Conservation (phyloP, 495 filamentous ascomycete genomes). For the Aspergillus nanangensis region DNA sequence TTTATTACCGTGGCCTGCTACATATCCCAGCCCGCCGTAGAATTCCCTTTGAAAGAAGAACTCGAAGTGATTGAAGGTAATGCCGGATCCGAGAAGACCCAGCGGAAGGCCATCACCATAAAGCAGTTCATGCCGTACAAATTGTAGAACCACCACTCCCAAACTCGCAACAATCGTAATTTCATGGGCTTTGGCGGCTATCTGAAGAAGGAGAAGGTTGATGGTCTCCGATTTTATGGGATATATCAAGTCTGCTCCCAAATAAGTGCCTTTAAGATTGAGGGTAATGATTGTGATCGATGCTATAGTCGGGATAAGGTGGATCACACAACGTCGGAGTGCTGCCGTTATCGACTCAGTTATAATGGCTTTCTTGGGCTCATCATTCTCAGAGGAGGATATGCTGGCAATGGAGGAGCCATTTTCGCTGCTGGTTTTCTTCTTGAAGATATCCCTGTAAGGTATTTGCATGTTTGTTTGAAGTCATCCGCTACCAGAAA, state of each 20-base stretch:
- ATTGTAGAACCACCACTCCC: slow-evolving; percentile 10
- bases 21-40: no score
- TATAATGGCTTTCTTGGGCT: not conserved
- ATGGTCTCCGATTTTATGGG: slow-evolving; percentile 12
- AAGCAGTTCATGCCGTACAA: slow-evolving; percentile 14
- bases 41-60: no score
- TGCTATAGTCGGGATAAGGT: slow-evolving; percentile 10
- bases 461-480: no score
- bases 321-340: slow-evolving; percentile 9
- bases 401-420: not conserved
- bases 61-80: no score
- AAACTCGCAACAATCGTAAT: slow-evolving; percentile 14
- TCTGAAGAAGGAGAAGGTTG: slow-evolving; percentile 16
- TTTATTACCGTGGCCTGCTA: not conserved
- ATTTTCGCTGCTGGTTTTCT: not conserved
- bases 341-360: slow-evolving; percentile 1
- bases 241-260: slow-evolving; percentile 10
- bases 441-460: no score
- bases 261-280: slow-evolving; percentile 11
- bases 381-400: not conserved
- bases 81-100: slow-evolving; percentile 12
- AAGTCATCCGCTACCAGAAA: no score
- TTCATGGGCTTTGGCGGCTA: slow-evolving; percentile 18
- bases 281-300: slow-evolving; percentile 12
- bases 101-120: slow-evolving; percentile 18